Evolutionary conservation across 257 asterid species (phyloP).

Genomic region (Buddleja alternifolia): DNA sequence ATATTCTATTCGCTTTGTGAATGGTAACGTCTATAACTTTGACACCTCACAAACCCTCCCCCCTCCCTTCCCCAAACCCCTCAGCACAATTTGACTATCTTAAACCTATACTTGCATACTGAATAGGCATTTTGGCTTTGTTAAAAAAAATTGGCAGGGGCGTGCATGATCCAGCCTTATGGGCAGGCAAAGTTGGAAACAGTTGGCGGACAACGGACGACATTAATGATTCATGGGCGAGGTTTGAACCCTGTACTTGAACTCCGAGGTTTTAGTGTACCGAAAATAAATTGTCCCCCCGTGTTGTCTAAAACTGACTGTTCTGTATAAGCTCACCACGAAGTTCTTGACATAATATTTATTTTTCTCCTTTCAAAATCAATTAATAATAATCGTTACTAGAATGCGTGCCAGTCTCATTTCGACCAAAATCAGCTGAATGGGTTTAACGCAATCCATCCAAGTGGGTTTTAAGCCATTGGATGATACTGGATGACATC

Average conservation of each 20-base stretch:
- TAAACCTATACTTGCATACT: neutral
- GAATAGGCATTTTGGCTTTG: conserved; percentile 14
- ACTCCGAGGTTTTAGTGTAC: neutral
- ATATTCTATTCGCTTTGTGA: conserved; percentile 93
- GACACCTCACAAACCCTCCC: neutral
- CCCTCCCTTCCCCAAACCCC: no score
- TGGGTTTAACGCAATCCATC: no score
- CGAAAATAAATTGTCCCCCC: neutral
- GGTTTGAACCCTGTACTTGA: conserved; percentile 46
- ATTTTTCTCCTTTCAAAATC: neutral
- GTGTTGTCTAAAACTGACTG: neutral
- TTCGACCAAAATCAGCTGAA: neutral
- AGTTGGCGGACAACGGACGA: conserved; percentile 98
- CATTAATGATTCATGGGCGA: conserved; percentile 96
- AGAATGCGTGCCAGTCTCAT: neutral
- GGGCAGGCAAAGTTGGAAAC: conserved; percentile 91
- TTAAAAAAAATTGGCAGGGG: conserved; percentile 62
- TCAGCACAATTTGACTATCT: neutral
- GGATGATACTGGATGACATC: no score
- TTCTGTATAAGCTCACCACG: neutral
- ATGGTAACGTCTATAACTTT: conserved; percentile 54
- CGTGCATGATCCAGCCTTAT: conserved; percentile 80
- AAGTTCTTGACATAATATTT: neutral
- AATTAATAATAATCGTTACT: neutral
- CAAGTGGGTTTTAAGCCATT: no score